These are phyloP conservation scores for Penicillium cataractarum DNA, from an alignment of 495 filamentous ascomycete genomes.

Conservation along the genomic window DNA sequence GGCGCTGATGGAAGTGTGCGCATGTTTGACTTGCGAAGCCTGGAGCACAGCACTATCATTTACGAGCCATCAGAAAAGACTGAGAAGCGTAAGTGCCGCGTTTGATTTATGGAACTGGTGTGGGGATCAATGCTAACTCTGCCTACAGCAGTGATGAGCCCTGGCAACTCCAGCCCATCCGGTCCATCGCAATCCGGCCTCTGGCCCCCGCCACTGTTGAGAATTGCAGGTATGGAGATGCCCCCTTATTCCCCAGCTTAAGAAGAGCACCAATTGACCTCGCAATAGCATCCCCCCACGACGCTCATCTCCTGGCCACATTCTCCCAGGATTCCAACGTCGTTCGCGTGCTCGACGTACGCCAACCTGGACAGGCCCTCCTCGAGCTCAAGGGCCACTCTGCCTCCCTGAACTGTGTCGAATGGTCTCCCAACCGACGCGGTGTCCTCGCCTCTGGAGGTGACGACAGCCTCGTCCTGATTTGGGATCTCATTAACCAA, in stretches of 20 bases:
- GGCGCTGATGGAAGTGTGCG: conserved; percentile 96
- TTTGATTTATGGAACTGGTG: neutral
- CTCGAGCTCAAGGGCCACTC: conserved; percentile 93
- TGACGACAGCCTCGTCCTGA: conserved; percentile 85
- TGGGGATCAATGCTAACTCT: conserved; percentile 3
- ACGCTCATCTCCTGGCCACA: conserved; percentile 92
- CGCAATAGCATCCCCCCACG: conserved; percentile 82
- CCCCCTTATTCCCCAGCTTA: too few relatives aligned
- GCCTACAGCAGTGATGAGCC: conserved; percentile 43
- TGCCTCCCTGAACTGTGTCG: conserved; percentile 84
- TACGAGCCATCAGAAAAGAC: conserved; percentile 93
- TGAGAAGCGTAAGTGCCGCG: conserved; percentile 66
- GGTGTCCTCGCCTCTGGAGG: conserved; percentile 90
- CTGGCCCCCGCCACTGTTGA: conserved; percentile 81
- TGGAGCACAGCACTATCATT: conserved; percentile 98
- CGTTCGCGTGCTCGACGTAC: conserved; percentile 93
- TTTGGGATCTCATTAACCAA: conserved; percentile 90
- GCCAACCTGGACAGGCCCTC: conserved; percentile 93
- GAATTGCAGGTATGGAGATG: conserved; percentile 65
- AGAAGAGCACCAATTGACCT: neutral
- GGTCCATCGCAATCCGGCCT: conserved; percentile 73
- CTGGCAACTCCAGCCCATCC: conserved; percentile 64
- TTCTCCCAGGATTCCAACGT: conserved; percentile 93
- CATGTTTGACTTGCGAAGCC: conserved; percentile 96
- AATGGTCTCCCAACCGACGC: conserved; percentile 88